Conservation (phyloP, 805 yeast genomes). For the Metschnikowia rubicola region DNA sequence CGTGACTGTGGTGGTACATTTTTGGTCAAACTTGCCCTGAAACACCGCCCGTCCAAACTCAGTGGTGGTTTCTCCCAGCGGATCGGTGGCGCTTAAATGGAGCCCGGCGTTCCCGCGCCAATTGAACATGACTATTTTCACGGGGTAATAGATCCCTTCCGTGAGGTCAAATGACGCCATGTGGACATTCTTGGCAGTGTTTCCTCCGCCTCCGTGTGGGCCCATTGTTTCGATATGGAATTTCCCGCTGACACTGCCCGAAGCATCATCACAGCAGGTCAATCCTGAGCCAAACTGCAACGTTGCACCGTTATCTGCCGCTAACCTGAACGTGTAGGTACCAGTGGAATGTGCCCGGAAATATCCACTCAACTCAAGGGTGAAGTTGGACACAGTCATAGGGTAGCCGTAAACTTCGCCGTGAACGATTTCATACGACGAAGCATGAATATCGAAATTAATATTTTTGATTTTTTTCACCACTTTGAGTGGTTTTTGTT, state of each 20-base stretch:
- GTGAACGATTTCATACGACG: too few relatives aligned
- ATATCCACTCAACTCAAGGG: constrained; percentile 8
- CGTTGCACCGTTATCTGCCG: constrained; percentile 15
- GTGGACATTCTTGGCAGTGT: background rate
- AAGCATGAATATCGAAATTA: too few relatives aligned
- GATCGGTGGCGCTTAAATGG: background rate
- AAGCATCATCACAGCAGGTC: constrained; percentile 12
- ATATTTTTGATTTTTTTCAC: too few relatives aligned
- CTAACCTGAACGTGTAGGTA: constrained; percentile 7
- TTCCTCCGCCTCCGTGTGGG: constrained; percentile 9
- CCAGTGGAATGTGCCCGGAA: constrained; percentile 11
- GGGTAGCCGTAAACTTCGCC: background rate
- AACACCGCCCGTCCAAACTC: constrained; percentile 7
- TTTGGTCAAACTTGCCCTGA: constrained; percentile 4
- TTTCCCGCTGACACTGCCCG: constrained; percentile 8
- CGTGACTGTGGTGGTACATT: constrained; percentile 4
- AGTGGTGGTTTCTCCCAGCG: background rate
- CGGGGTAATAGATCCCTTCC: constrained; percentile 10
- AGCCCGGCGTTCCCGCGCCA: constrained; percentile 12
- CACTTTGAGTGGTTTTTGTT: too few relatives aligned
- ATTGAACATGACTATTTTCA: constrained; percentile 15
- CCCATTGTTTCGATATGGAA: constrained; percentile 8
- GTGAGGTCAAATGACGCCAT: constrained; percentile 3
- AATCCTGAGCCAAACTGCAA: constrained; percentile 13
- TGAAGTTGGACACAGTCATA: background rate